phyloP scores from a whole-genome alignment of 345 rosid genomes.

The Acer campestre region DNA sequence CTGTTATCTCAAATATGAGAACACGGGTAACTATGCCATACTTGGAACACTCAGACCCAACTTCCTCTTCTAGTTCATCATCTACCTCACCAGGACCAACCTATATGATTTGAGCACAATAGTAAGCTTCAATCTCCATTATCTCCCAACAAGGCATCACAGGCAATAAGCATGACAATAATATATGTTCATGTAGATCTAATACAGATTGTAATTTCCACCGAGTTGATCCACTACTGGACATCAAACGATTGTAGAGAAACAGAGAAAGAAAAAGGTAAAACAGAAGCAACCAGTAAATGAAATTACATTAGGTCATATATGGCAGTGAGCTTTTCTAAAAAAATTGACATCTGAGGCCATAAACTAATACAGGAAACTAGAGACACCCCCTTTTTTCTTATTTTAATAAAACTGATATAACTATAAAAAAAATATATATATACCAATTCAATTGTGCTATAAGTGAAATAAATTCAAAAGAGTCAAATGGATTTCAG shows the following conservation, averaged over 20 bases:
- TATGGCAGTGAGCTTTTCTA: background rate
- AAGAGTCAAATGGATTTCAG: background rate
- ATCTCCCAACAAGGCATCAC: constrained; percentile 5
- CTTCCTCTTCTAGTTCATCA: constrained; percentile 97
- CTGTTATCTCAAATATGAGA: constrained; percentile 96
- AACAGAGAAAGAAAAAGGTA: background rate
- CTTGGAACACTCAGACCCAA: constrained; percentile 89
- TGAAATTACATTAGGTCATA: background rate
- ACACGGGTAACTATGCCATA: constrained; percentile 91
- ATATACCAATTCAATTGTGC: too few species aligned
- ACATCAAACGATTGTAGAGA: background rate
- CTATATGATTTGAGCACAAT: constrained; percentile 39
- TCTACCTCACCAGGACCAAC: constrained; percentile 99
- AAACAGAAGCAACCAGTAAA: background rate
- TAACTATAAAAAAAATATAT: background rate
- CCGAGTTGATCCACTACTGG: background rate
- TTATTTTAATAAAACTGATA: background rate
- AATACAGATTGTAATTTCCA: background rate
- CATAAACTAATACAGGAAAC: background rate
- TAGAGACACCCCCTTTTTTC: background rate
- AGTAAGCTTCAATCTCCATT: constrained; percentile 11
- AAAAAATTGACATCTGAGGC: background rate
- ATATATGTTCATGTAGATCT: background rate
- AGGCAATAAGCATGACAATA: background rate
- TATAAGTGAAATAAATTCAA: background rate